Evolutionary conservation across 306 rosid species (phyloP).

Genomic region (Castanea sativa): DNA sequence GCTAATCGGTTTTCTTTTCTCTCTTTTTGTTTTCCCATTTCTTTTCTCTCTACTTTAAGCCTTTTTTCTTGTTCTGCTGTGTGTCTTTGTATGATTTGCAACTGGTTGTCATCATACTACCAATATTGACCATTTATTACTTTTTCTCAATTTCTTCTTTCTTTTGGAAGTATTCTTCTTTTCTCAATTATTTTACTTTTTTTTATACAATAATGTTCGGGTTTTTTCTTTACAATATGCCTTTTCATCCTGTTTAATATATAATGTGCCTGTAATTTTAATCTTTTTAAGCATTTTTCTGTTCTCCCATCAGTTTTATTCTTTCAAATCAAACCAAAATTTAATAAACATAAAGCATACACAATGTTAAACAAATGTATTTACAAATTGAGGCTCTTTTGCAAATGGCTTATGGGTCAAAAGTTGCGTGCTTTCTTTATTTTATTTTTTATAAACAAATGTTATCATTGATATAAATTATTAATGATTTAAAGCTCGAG

Average conservation of each 20-base stretch:
- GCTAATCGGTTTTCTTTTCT: not conserved
- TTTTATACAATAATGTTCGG: not conserved
- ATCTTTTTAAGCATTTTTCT: too few relatives aligned
- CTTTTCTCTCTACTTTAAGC: not conserved
- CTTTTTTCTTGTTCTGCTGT: not conserved
- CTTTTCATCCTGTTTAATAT: too few relatives aligned
- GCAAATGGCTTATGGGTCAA: constrained; percentile 7
- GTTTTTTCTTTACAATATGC: not conserved
- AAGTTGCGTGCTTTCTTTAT: constrained; percentile 25
- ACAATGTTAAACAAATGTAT: not conserved
- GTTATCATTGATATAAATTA: not conserved
- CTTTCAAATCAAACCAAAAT: not conserved
- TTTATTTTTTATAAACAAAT: not conserved
- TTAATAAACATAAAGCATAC: not conserved
- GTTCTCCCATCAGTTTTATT: too few relatives aligned
- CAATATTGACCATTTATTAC: not conserved
- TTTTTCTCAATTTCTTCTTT: not conserved
- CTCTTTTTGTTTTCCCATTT: not conserved
- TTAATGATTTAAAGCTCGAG: not conserved
- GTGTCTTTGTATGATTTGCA: not conserved
- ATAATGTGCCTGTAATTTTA: too few relatives aligned
- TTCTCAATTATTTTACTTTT: not conserved
- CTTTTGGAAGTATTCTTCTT: not conserved
- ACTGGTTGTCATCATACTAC: constrained; percentile 4
- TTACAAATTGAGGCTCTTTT: not conserved